Evolutionary conservation across 768 basidiomycete species (phyloP).

Genomic region (Phallus indusiatus): DNA sequence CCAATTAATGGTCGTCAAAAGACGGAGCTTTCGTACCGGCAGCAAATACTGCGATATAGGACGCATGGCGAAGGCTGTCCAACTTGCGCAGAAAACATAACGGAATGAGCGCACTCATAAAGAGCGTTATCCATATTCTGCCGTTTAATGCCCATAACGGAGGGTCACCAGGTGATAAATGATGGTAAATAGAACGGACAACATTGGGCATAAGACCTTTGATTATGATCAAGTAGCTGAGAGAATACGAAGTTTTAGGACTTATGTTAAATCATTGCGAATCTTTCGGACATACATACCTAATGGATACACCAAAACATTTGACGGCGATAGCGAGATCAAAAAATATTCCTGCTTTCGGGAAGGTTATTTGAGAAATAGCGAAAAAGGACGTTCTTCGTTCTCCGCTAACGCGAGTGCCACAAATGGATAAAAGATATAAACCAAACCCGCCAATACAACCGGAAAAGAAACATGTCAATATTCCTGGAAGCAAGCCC

Average conservation of each 20-base stretch:
- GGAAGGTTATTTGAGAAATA: slow-evolving; percentile 79
- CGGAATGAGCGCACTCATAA: slow-evolving; percentile 71
- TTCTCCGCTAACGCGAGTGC: slow-evolving; percentile 55
- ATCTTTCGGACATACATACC: slow-evolving; percentile 39
- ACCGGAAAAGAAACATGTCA: slow-evolving; percentile 82
- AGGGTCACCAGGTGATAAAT: slow-evolving; percentile 56
- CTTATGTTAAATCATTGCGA: background rate
- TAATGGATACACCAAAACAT: slow-evolving; percentile 94
- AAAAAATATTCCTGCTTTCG: slow-evolving; percentile 78
- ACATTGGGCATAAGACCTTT: slow-evolving; percentile 93
- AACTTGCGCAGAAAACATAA: slow-evolving; percentile 75
- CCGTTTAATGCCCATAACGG: slow-evolving; percentile 72
- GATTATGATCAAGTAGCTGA: slow-evolving; percentile 82
- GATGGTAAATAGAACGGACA: slow-evolving; percentile 71
- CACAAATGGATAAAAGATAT: slow-evolving; percentile 81
- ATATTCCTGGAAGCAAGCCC: slow-evolving; percentile 81
- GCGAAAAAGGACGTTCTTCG: slow-evolving; percentile 78
- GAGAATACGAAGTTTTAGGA: background rate
- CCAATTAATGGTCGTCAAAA: background rate
- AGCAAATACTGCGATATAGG: slow-evolving; percentile 84
- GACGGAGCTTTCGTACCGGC: slow-evolving; percentile 54
- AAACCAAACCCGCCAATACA: slow-evolving; percentile 72
- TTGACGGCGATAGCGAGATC: slow-evolving; percentile 93
- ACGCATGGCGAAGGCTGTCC: slow-evolving; percentile 82
- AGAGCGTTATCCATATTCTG: slow-evolving; percentile 71